Evolutionary conservation across 2,329 filamentous ascomycete genomes (phyloP).

Genomic region (Leptoxyphium fumago): DNA sequence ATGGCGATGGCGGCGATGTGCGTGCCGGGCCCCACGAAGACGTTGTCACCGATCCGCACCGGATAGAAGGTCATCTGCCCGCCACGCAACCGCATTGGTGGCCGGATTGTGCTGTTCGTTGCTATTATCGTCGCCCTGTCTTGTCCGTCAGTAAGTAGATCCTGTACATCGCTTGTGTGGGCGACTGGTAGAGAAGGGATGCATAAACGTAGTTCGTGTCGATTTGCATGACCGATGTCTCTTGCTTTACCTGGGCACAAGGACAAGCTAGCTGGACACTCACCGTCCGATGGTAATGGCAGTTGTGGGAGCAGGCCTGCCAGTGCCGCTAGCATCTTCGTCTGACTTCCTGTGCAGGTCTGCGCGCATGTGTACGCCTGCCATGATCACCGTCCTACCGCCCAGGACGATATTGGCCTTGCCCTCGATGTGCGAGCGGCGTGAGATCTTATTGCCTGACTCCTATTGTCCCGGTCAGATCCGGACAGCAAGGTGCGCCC

Average conservation of each 20-base stretch:
- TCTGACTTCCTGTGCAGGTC: conserved; percentile 48
- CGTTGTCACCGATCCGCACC: conserved; percentile 85
- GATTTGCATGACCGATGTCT: too few species aligned
- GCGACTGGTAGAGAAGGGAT: not conserved
- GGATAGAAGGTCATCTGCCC: conserved; percentile 67
- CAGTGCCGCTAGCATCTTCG: conserved; percentile 1
- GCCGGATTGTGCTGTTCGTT: conserved; percentile 61
- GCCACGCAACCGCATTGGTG: conserved; percentile 69
- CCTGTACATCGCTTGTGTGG: not conserved
- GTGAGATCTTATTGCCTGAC: conserved; percentile 95
- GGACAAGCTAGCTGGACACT: too few species aligned
- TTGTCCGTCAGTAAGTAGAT: not conserved
- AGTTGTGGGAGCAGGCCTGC: conserved; percentile 18
- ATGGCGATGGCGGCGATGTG: conserved; percentile 74
- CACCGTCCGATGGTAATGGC: conserved; percentile 64
- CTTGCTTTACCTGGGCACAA: too few species aligned
- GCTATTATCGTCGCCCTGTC: conserved; percentile 77
- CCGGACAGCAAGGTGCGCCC: not conserved
- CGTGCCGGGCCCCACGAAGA: conserved; percentile 57
- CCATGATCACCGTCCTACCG: conserved; percentile 85
- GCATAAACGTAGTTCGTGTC: too few species aligned
- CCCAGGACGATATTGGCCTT: conserved; percentile 97
- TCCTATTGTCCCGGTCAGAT: conserved; percentile 41
- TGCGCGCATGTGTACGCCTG: conserved; percentile 84
- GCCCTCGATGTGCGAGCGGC: conserved; percentile 78